A percentile compares a stretch with the other conserved stretches of the same genome.
These are phyloP conservation scores for Linnemannia exigua DNA, from an alignment of 192 early-diverging fungal genomes.

Conservation along the genomic window DNA sequence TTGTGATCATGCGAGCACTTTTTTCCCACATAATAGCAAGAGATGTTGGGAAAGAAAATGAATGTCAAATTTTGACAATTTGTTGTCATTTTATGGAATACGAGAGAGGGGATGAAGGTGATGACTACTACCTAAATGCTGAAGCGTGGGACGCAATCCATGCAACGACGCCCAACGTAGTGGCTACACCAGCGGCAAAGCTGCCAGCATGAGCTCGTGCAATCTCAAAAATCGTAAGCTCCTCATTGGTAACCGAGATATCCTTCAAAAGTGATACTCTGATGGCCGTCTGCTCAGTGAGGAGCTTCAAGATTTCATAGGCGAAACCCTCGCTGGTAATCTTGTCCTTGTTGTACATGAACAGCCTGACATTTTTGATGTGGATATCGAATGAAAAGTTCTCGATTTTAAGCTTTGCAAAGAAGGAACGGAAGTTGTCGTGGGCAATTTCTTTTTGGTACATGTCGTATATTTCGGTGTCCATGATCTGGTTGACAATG, in stretches of 20 bases:
- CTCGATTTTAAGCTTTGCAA: background rate
- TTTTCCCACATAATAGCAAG: too few species aligned
- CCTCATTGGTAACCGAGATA: slow-evolving; percentile 1
- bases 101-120: too few species aligned
- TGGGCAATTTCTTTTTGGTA: background rate
- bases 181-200: background rate
- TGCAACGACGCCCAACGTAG: background rate
- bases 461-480: background rate
- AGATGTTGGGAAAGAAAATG: too few species aligned
- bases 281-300: background rate
- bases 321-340: background rate
- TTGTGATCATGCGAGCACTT: too few species aligned
- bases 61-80: too few species aligned
- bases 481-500: slow-evolving; percentile 28
- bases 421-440: slow-evolving; percentile 9
- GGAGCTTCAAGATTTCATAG: background rate
- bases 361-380: background rate
- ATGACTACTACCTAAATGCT: too few species aligned
- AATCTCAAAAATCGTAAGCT: background rate
- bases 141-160: too few species aligned
- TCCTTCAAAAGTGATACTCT: background rate
- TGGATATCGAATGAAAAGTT: slow-evolving; percentile 7
- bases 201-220: background rate
- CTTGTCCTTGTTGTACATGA: background rate
- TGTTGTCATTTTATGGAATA: too few species aligned